Evolutionary conservation across 2,329 filamentous ascomycete species (phyloP).

Genomic region (Capronia americana): DNA sequence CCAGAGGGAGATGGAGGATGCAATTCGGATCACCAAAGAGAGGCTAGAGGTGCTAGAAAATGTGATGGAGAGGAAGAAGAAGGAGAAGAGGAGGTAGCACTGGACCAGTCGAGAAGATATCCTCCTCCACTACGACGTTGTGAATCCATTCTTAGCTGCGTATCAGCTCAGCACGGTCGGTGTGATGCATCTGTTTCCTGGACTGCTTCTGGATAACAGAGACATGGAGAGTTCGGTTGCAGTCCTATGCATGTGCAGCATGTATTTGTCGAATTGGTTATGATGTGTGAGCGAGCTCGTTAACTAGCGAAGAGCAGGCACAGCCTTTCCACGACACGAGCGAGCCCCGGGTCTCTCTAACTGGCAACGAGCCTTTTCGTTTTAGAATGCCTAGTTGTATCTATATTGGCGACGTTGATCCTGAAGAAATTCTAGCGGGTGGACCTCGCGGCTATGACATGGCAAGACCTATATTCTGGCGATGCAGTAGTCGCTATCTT

Average conservation of each 20-base stretch:
- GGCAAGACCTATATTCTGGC: no score
- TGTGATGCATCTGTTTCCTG: neutral
- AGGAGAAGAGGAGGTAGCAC: conserved; percentile 4
- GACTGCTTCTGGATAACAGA: neutral
- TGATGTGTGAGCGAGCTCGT: neutral
- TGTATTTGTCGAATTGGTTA: neutral
- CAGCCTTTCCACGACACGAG: neutral
- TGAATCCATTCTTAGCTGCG: neutral
- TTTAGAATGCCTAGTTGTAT: neutral
- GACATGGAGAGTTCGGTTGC: neutral
- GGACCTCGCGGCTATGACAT: no score
- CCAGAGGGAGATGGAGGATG: conserved; percentile 76
- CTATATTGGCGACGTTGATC: neutral
- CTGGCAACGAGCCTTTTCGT: neutral
- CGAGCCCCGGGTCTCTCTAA: neutral
- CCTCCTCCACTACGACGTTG: neutral
- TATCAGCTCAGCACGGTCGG: neutral
- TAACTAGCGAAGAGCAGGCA: neutral
- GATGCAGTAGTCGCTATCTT: no score
- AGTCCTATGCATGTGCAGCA: neutral
- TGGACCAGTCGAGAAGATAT: neutral
- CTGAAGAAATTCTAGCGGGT: neutral
- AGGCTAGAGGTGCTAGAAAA: conserved; percentile 77
- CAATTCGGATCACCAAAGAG: conserved; percentile 85
- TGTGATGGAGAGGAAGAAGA: conserved; percentile 63